phyloP scores from a whole-genome alignment of 768 basidiomycete species.

The Leccinum barrowsii region DNA sequence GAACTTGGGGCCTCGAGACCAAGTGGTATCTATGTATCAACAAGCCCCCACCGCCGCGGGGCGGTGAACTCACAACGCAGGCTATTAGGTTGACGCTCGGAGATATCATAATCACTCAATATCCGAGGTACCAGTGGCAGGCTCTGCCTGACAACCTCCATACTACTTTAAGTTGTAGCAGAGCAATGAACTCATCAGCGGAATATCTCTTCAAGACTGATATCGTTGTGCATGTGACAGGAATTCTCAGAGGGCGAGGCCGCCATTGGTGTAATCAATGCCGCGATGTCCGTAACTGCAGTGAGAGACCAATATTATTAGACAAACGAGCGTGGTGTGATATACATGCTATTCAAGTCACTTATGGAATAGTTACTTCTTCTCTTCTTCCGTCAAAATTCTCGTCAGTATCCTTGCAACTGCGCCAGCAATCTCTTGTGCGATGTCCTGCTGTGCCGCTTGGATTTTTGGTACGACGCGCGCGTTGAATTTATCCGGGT shows the following conservation, averaged over 20 bases:
- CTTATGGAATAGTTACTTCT: not conserved
- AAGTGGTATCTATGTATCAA: not conserved
- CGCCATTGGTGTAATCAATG: not conserved
- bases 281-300: not conserved
- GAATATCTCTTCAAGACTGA: not conserved
- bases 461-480: constrained; percentile 35
- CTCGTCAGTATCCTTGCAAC: constrained; percentile 41
- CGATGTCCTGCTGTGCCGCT: constrained; percentile 29
- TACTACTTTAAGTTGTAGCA: not conserved
- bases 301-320: not conserved
- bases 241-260: not conserved
- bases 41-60: not conserved
- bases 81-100: not conserved
- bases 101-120: not conserved
- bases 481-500: constrained; percentile 51
- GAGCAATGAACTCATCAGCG: not conserved
- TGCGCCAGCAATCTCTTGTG: constrained; percentile 35
- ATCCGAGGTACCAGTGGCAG: not conserved
- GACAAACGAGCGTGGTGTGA: constrained; percentile 9
- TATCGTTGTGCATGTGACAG: not conserved
- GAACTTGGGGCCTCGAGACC: not conserved
- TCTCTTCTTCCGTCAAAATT: constrained; percentile 26
- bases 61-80: not conserved
- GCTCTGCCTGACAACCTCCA: not conserved
- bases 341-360: not conserved